Conservation (phyloP, 2,329 filamentous ascomycete genomes). For the Aspergillus fischeri region DNA sequence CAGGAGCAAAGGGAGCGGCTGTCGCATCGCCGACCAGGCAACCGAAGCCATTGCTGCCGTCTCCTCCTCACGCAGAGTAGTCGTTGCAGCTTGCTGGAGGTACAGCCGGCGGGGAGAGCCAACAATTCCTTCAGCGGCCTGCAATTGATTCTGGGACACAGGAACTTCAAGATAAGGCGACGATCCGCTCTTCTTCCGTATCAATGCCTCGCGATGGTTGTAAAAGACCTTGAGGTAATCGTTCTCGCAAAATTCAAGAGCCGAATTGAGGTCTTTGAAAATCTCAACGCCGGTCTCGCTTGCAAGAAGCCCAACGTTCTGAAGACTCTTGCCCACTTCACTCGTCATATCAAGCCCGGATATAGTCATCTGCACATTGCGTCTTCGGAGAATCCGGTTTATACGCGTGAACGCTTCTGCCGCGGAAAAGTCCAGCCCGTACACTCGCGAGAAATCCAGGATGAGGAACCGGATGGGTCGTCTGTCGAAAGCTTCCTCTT, state of each 20-base stretch:
- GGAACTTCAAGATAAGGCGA: slow-evolving; percentile 28
- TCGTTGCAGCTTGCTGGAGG: slow-evolving; percentile 72
- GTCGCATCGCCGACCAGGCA: slow-evolving; percentile 81
- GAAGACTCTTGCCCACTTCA: slow-evolving; percentile 71
- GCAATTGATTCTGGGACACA: slow-evolving; percentile 16
- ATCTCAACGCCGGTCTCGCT: slow-evolving; percentile 71
- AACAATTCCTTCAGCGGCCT: slow-evolving; percentile 49
- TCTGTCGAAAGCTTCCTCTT: slow-evolving; percentile 72
- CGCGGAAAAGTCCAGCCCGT: slow-evolving; percentile 91
- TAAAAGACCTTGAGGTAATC: slow-evolving; percentile 81
- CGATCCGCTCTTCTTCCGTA: slow-evolving; percentile 13
- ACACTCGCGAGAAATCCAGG: slow-evolving; percentile 83
- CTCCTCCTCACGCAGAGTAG: slow-evolving; percentile 65
- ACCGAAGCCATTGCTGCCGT: slow-evolving; percentile 49
- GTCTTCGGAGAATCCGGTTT: slow-evolving; percentile 73
- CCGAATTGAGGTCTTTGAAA: slow-evolving; percentile 86
- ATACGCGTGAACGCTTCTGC: slow-evolving; percentile 93
- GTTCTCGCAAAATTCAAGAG: slow-evolving; percentile 91
- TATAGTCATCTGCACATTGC: slow-evolving; percentile 74
- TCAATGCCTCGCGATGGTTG: slow-evolving; percentile 56
- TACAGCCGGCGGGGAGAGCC: slow-evolving; percentile 78
- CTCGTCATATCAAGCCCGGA: slow-evolving; percentile 75
- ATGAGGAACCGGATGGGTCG: slow-evolving; percentile 85
- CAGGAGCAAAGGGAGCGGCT: slow-evolving; percentile 84
- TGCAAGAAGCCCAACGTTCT: slow-evolving; percentile 77